Evolutionary conservation across 139 green algal species (phyloP).

Genomic region (Coelastrella sp.): DNA sequence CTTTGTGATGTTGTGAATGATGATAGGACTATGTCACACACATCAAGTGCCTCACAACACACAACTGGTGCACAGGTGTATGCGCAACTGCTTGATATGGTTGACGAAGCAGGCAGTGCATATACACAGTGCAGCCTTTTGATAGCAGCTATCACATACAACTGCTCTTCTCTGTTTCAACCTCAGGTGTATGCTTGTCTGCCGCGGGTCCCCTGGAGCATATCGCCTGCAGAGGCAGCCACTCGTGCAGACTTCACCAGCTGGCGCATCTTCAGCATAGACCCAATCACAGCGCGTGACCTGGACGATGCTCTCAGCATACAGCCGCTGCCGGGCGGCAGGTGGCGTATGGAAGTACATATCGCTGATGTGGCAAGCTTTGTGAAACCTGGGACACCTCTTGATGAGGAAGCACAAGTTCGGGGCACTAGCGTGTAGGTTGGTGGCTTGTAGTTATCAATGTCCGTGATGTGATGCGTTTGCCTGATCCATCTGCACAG

Average conservation of each 20-base stretch:
- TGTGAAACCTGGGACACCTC: conserved; percentile 70
- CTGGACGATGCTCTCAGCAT: conserved; percentile 91
- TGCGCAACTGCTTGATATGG: too few relatives aligned
- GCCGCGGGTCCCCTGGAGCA: conserved; percentile 83
- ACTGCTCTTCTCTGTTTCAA: not conserved
- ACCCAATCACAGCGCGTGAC: conserved; percentile 86
- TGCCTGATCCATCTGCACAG: not conserved
- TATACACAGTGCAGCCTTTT: too few relatives aligned
- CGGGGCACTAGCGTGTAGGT: conserved; percentile 75
- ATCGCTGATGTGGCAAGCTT: conserved; percentile 94
- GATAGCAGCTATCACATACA: too few relatives aligned
- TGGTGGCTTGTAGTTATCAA: not conserved
- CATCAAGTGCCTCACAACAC: too few relatives aligned
- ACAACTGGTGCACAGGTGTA: too few relatives aligned
- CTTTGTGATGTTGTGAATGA: too few relatives aligned
- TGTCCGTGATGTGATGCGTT: not conserved
- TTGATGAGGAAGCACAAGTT: conserved; percentile 84
- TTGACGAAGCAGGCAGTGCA: too few relatives aligned
- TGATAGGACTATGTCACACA: too few relatives aligned
- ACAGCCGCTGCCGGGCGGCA: conserved; percentile 43
- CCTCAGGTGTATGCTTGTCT: conserved; percentile 76
- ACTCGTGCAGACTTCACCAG: conserved; percentile 79
- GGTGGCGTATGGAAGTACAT: conserved; percentile 85
- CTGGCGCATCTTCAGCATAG: conserved; percentile 86
- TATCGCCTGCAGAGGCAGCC: conserved; percentile 74